These are phyloP conservation scores for Glarea lozoyensis DNA, from an alignment of 495 filamentous ascomycete species.

Conservation along the genomic window DNA sequence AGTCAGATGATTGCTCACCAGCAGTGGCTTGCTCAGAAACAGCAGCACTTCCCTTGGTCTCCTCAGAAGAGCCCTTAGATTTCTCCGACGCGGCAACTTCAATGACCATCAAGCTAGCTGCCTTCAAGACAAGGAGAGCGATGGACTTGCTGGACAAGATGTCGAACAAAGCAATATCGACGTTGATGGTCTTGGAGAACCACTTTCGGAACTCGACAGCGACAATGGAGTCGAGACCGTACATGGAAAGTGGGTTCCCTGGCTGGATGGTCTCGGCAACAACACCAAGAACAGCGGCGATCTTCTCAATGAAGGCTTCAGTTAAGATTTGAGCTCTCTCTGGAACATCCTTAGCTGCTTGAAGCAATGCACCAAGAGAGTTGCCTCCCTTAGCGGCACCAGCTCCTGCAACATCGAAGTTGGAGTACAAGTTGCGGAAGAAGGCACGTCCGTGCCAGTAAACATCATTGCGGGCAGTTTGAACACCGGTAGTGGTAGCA, in stretches of 20 bases:
- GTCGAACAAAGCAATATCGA: slow-evolving; percentile 3
- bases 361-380: slow-evolving; percentile 1
- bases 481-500: slow-evolving; percentile 21
- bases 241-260: slow-evolving; percentile 13
- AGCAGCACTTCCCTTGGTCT: neutral
- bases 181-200: slow-evolving; percentile 8
- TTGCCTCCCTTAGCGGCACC: slow-evolving; percentile 7
- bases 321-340: slow-evolving; percentile 14
- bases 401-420: slow-evolving; percentile 16
- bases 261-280: slow-evolving; percentile 6
- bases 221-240: slow-evolving; percentile 29
- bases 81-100: neutral
- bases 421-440: slow-evolving; percentile 19
- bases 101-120: neutral
- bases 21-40: neutral
- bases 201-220: slow-evolving; percentile 26
- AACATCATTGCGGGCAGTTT: slow-evolving; percentile 17
- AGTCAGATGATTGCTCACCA: neutral
- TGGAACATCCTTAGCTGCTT: slow-evolving; percentile 1
- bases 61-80: neutral
- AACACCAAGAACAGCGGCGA: slow-evolving; percentile 20
- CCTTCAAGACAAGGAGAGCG: neutral
- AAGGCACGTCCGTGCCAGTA: slow-evolving; percentile 19
- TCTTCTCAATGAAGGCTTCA: slow-evolving; percentile 21
- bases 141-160: slow-evolving; percentile 2